Conservation (phyloP, 2,329 filamentous ascomycete species). For the Plenodomus biglobosus region DNA sequence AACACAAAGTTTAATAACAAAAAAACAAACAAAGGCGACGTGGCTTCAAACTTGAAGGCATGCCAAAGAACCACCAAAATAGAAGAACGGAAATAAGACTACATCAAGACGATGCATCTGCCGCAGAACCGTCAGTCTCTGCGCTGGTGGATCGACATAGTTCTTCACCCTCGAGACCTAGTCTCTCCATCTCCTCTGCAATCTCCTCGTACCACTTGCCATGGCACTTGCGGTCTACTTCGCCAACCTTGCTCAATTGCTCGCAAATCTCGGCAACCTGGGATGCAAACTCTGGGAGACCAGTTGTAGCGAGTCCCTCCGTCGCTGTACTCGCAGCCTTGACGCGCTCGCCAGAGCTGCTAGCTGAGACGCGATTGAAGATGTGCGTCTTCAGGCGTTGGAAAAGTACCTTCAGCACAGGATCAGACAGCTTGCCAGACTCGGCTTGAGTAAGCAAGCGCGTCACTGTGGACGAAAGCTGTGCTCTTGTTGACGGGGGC, state of each 20-base stretch:
- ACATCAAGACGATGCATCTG: background rate
- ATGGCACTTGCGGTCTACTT: constrained; percentile 69
- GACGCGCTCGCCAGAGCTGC: constrained; percentile 69
- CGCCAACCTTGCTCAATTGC: constrained; percentile 64
- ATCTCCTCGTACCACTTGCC: constrained; percentile 70
- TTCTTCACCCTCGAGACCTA: constrained; percentile 37
- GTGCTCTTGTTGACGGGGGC: constrained; percentile 50
- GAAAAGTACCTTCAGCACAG: constrained; percentile 67
- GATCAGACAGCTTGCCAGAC: constrained; percentile 56
- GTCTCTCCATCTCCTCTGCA: constrained; percentile 55
- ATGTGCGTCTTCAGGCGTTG: constrained; percentile 69
- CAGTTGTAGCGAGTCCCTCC: constrained; percentile 68
- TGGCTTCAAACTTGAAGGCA: background rate
- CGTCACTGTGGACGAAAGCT: constrained; percentile 48
- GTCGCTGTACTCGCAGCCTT: constrained; percentile 68
- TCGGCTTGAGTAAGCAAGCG: constrained; percentile 58
- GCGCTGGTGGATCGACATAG: constrained; percentile 27
- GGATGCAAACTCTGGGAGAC: constrained; percentile 72
- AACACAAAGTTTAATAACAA: no score
- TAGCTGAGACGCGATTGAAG: constrained; percentile 63
- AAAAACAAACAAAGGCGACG: background rate
- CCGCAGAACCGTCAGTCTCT: constrained; percentile 17
- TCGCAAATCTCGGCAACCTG: constrained; percentile 70
- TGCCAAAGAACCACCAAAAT: background rate
- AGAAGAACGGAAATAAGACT: background rate